Conservation (phyloP, 202 grass and related monocot genomes). For the Setaria viridis region DNA sequence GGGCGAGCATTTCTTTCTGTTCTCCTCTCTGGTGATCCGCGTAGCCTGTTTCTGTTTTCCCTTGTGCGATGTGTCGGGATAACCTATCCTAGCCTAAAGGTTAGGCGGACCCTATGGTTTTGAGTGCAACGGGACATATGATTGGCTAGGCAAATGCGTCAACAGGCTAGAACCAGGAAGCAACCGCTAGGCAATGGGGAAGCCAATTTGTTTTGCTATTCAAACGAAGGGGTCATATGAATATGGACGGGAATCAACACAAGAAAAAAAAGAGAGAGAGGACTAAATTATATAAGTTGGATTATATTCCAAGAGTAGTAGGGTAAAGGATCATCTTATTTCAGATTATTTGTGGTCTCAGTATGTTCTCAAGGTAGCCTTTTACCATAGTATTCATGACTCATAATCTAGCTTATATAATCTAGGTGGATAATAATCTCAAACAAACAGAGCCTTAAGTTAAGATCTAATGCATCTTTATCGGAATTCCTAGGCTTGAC, state of each 20-base stretch:
- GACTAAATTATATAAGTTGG: too few species aligned
- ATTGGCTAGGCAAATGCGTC: not conserved
- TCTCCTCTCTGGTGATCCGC: not conserved
- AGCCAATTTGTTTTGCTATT: not conserved
- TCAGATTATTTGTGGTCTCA: too few species aligned
- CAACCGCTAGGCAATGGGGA: not conserved
- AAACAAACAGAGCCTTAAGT: not conserved
- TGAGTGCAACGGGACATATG: not conserved
- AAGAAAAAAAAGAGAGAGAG: not conserved
- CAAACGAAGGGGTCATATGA: not conserved
- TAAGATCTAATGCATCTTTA: not conserved
- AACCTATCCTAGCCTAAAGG: slow-evolving; percentile 14
- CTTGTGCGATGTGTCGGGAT: not conserved
- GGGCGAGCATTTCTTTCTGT: too few species aligned
- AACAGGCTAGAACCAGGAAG: not conserved
- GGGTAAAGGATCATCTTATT: too few species aligned
- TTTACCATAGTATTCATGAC: too few species aligned
- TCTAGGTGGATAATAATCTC: too few species aligned
- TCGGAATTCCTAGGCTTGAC: not conserved
- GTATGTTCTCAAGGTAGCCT: too few species aligned
- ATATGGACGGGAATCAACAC: not conserved
- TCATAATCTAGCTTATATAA: too few species aligned
- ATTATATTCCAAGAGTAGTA: too few species aligned
- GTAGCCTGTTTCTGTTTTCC: not conserved
- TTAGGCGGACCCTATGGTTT: slow-evolving; percentile 6